Evolutionary conservation across 495 filamentous ascomycete species (phyloP).

Genomic region (Hypoxylon crocopeplum): DNA sequence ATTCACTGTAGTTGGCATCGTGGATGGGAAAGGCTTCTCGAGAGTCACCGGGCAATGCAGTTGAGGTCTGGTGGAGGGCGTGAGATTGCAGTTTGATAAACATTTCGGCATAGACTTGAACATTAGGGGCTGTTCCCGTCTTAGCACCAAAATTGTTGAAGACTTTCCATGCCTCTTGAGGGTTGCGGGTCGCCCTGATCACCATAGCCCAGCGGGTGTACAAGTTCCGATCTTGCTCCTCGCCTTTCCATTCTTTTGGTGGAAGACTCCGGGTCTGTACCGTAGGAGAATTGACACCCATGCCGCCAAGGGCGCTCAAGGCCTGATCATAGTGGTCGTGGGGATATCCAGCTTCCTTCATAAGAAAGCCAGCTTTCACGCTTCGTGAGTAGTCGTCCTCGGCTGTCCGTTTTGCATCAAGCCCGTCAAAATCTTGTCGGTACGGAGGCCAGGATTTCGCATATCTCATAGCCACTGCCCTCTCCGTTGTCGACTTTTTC

Average conservation of each 20-base stretch:
- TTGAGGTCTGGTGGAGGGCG: slow-evolving; percentile 9
- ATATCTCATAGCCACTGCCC: slow-evolving; percentile 43
- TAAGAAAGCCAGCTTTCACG: slow-evolving; percentile 46
- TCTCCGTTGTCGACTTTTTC: slow-evolving; percentile 47
- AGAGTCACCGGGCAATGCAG: slow-evolving; percentile 47
- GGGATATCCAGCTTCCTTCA: slow-evolving; percentile 51
- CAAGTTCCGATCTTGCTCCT: slow-evolving; percentile 34
- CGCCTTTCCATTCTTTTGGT: slow-evolving; percentile 28
- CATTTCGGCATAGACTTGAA: slow-evolving; percentile 52
- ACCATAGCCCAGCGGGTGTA: slow-evolving; percentile 45
- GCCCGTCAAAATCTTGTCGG: slow-evolving; percentile 49
- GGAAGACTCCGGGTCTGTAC: slow-evolving; percentile 48
- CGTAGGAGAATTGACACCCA: slow-evolving; percentile 43
- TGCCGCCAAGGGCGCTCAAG: slow-evolving; percentile 47
- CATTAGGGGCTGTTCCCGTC: slow-evolving; percentile 33
- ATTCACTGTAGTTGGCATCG: slow-evolving; percentile 50
- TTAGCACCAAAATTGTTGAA: slow-evolving; percentile 45
- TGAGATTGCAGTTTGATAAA: slow-evolving; percentile 50
- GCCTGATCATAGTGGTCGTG: slow-evolving; percentile 43
- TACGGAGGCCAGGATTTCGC: slow-evolving; percentile 56
- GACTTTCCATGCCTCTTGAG: slow-evolving; percentile 52
- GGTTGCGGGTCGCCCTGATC: slow-evolving; percentile 51
- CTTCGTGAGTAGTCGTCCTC: slow-evolving; percentile 52
- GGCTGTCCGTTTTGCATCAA: slow-evolving; percentile 47
- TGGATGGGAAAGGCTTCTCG: slow-evolving; percentile 46